phyloP scores from a whole-genome alignment of 148 eudicot species.

The Silene conica region DNA sequence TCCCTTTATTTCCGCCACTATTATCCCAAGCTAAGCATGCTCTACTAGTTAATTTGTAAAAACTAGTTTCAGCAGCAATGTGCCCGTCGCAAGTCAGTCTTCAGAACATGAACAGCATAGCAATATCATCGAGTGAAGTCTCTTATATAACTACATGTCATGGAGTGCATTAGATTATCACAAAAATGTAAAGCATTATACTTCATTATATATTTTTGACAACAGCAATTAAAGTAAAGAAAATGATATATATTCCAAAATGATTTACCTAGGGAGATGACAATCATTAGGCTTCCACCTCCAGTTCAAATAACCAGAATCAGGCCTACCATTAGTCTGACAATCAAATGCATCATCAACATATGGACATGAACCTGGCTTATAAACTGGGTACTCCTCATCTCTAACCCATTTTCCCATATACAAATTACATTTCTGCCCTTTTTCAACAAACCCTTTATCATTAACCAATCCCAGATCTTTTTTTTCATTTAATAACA shows the following conservation, averaged over 20 bases:
- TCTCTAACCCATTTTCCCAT: conserved; percentile 81
- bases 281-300: conserved; percentile 88
- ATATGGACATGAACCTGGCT: conserved; percentile 76
- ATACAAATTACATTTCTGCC: conserved; percentile 47
- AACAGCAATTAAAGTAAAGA: background rate
- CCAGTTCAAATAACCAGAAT: conserved; percentile 72
- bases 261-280: conserved; percentile 69
- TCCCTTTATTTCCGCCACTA: too few relatives aligned
- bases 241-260: background rate
- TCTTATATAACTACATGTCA: too few relatives aligned
- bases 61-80: background rate
- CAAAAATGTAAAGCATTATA: too few relatives aligned
- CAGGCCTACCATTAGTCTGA: conserved; percentile 76
- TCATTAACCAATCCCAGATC: conserved; percentile 9
- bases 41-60: too few relatives aligned
- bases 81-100: background rate
- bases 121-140: background rate
- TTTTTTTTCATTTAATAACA: background rate
- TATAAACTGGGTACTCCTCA: conserved; percentile 60
- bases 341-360: conserved; percentile 92
- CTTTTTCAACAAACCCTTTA: conserved; percentile 5
- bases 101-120: background rate
- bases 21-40: too few relatives aligned
- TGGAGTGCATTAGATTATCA: too few relatives aligned
- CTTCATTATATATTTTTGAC: too few relatives aligned